Evolutionary conservation across 2,329 filamentous ascomycete species (phyloP).

Genomic region (Colletotrichum endophyticum): DNA sequence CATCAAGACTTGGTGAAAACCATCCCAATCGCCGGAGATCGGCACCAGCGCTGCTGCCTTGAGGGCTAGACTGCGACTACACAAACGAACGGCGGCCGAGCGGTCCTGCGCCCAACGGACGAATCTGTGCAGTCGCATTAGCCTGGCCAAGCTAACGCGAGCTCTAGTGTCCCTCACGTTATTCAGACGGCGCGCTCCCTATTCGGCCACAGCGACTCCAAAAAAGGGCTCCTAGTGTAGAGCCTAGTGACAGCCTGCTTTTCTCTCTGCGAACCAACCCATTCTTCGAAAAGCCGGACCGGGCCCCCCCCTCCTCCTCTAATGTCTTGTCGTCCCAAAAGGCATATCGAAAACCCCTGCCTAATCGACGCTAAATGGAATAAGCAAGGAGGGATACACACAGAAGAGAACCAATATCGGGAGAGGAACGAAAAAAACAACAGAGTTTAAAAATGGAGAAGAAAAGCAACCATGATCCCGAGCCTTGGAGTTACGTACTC

Average conservation of each 20-base stretch:
- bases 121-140: slow-evolving; percentile 11
- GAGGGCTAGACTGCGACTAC: not conserved
- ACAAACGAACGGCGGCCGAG: slow-evolving; percentile 18
- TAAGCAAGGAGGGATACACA: not conserved
- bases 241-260: not conserved
- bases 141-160: not conserved
- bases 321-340: not conserved
- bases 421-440: not conserved
- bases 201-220: not conserved
- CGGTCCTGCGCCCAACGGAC: slow-evolving; percentile 11
- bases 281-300: not conserved
- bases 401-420: not conserved
- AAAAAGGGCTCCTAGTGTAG: not conserved
- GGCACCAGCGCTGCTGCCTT: not conserved
- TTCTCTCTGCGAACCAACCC: not conserved
- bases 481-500: not conserved
- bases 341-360: not conserved
- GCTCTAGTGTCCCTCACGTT: not conserved
- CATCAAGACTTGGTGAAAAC: not conserved
- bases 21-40: slow-evolving; percentile 6
- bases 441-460: slow-evolving; percentile 1
- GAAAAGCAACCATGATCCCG: not conserved
- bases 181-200: not conserved
- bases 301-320: not conserved
- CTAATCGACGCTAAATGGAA: slow-evolving; percentile 5